phyloP scores from a whole-genome alignment of 768 basidiomycete species.

The Lyophyllum decastes region DNA sequence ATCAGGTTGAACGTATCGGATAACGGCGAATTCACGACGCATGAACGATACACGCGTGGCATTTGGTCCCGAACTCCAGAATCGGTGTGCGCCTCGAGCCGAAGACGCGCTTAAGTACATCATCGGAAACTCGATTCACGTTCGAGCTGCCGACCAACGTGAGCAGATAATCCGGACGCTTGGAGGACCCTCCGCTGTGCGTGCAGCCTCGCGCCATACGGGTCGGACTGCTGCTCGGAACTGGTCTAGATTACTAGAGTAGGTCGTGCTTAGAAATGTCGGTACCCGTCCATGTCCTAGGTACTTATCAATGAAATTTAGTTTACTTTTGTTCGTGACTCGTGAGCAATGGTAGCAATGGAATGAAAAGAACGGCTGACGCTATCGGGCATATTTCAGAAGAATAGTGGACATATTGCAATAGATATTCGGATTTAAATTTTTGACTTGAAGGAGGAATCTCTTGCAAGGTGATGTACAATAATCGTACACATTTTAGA shows the following conservation, averaged over 20 bases:
- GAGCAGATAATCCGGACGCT: neutral
- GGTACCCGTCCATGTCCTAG: neutral
- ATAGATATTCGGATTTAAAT: neutral
- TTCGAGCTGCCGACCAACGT: neutral
- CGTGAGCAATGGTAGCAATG: neutral
- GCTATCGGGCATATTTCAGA: neutral
- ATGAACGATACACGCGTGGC: neutral
- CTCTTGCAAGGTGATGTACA: neutral
- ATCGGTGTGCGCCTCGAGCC: too few species aligned
- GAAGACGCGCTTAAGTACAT: too few species aligned
- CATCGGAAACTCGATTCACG: neutral
- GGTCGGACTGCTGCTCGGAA: neutral
- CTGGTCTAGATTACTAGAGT: neutral
- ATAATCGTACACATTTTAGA: neutral
- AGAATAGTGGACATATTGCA: neutral
- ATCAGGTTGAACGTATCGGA: neutral
- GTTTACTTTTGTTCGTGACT: neutral
- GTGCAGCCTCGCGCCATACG: neutral
- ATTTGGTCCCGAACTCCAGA: neutral
- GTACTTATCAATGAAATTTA: neutral
- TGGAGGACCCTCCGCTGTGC: neutral
- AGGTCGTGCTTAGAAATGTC: neutral
- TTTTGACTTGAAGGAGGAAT: neutral
- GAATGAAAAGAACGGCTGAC: neutral
- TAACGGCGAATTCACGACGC: neutral